Conservation (phyloP, 2,329 filamentous ascomycete genomes). For the Fusarium tupiense region DNA sequence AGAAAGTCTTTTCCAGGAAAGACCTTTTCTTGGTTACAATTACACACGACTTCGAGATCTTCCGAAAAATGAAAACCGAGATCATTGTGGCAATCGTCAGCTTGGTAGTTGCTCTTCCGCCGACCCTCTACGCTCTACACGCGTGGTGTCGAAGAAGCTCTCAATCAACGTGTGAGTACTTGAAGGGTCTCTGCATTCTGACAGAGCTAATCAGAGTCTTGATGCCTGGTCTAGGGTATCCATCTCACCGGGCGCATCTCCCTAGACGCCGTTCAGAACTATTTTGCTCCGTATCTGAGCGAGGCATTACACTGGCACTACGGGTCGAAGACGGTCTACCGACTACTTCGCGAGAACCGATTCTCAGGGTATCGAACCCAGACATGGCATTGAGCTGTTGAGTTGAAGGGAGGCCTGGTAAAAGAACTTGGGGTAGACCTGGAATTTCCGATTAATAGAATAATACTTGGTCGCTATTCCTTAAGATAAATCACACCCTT, state of each 20-base stretch:
- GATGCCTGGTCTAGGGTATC: background rate
- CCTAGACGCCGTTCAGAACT: background rate
- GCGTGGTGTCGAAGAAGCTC: rapidly evolving
- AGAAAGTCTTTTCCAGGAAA: too few relatives aligned
- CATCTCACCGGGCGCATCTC: background rate
- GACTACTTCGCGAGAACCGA: rapidly evolving
- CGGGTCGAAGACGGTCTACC: rapidly evolving
- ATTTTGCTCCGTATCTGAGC: rapidly evolving
- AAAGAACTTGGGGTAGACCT: rapidly evolving
- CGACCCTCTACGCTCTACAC: background rate
- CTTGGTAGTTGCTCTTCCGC: background rate
- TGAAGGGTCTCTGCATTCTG: rapidly evolving
- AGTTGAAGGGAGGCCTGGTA: rapidly evolving
- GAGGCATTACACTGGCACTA: background rate
- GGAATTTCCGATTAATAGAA: rapidly evolving
- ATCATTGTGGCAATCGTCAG: background rate
- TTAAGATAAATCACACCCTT: rapidly evolving
- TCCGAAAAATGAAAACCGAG: background rate
- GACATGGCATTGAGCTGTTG: background rate
- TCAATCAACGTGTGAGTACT: rapidly evolving
- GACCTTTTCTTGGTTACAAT: too few relatives aligned
- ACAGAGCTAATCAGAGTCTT: rapidly evolving
- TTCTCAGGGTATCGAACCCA: rapidly evolving
- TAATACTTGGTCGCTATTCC: rapidly evolving
- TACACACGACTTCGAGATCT: too few relatives aligned